Base-by-base conservation (phyloP, 2,329 filamentous ascomycete species). In the Aureobasidium sp. region DNA sequence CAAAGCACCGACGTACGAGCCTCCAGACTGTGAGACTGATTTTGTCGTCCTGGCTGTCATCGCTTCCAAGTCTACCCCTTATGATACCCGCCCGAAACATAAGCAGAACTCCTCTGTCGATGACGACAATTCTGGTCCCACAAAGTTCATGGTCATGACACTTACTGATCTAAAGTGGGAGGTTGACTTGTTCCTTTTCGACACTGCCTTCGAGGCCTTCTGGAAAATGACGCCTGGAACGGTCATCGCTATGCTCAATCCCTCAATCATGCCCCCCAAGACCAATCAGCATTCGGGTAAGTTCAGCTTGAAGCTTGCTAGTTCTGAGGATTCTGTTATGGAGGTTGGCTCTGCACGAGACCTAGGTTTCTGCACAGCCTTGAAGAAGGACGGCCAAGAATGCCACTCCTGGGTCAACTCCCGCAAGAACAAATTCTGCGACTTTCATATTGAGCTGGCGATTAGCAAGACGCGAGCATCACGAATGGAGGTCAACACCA, bases 221-320 rank as follows among this genome's bases (percentile, higher is more conserved):
- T 97, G 93, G 88, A 96, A 96, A 71, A 79, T 97, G n/a, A 86
- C 86, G 0, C 84, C 90, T 1, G 94, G 94, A n/a, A 97, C 92
- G 0, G 82, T 97, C 1, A 80, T 99, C 61, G 94, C 93, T 5
- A 89, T 99, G 29, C 80, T 99, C 33, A 99, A 99, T 70, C 94
- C 94, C 1, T 85, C 81, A 19, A 88, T 97, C 67, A 90, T 99
- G 85, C 91, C 93, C 3, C 93, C 93, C 0, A 88, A 89, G 0
- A 85, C 85, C 1, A 84, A 86, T 22, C 86, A 85, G 64, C 80
- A 85, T 17, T 93, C 89, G 0, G 91, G 91, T 29, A 85, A 85
- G 35, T 99, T 97, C 75, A 90, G 87, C 54, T 79, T 99, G 5
- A 89, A 91, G 15, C 83, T 99, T 65, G 89, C 88, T 64, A 93